phyloP scores from a whole-genome alignment of 2,329 filamentous ascomycete genomes.

The Phaeosphaeria sp. region DNA sequence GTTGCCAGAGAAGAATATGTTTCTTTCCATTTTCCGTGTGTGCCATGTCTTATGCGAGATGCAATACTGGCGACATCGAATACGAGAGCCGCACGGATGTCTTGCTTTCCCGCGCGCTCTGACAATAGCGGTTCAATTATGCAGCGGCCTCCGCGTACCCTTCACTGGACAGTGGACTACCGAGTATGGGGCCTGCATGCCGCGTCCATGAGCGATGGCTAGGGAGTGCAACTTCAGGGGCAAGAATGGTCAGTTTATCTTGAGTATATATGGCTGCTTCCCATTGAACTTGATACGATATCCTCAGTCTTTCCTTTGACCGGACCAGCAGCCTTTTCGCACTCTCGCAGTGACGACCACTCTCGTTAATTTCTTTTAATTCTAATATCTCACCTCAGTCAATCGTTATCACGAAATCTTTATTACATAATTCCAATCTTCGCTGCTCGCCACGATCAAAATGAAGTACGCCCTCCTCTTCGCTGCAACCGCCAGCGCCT shows the following conservation, averaged over 20 bases:
- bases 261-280: slow-evolving; percentile 15
- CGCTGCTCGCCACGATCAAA: slow-evolving; percentile 6
- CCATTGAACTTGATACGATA: slow-evolving; percentile 9
- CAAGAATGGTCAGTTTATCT: not conserved
- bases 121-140: not conserved
- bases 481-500: slow-evolving; percentile 30
- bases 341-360: slow-evolving; percentile 21
- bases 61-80: not conserved
- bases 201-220: not conserved
- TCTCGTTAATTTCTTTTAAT: slow-evolving; percentile 16
- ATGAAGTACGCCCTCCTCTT: slow-evolving; percentile 38
- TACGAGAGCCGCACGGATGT: not conserved
- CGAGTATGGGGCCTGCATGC: not conserved
- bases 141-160: not conserved
- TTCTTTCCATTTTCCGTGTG: not conserved
- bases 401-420: slow-evolving; percentile 23
- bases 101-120: not conserved
- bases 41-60: not conserved
- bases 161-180: not conserved
- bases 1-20: not conserved
- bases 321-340: slow-evolving; percentile 26
- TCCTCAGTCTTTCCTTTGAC: slow-evolving; percentile 24
- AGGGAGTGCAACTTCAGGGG: slow-evolving; percentile 17
- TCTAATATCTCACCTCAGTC: slow-evolving; percentile 30
- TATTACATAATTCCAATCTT: slow-evolving; percentile 17